These are phyloP conservation scores for Punica granatum DNA, from an alignment of 345 rosid species.

Conservation along the genomic window DNA sequence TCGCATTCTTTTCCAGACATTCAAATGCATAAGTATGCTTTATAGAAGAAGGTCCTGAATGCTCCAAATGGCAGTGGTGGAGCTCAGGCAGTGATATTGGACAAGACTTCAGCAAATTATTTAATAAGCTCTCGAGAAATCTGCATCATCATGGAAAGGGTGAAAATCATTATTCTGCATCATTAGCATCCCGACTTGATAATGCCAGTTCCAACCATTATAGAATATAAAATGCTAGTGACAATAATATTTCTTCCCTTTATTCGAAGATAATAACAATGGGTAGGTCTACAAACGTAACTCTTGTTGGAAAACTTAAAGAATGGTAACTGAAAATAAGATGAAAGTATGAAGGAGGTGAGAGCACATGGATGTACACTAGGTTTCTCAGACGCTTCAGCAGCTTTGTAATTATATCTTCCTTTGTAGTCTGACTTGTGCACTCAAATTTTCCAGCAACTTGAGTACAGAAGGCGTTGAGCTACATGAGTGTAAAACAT, in stretches of 20 bases:
- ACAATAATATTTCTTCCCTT: not conserved
- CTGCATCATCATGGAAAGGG: constrained; percentile 27
- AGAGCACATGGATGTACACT: constrained; percentile 40
- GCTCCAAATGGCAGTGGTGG: constrained; percentile 35
- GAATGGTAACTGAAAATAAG: not conserved
- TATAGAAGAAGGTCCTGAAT: constrained; percentile 29
- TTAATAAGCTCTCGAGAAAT: constrained; percentile 68
- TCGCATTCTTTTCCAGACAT: constrained; percentile 29
- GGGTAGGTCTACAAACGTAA: not conserved
- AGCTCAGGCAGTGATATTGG: constrained; percentile 62
- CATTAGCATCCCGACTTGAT: not conserved
- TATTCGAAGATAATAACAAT: not conserved
- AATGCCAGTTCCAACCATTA: not conserved
- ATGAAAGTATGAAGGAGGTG: constrained; percentile 5
- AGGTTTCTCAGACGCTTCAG: constrained; percentile 67
- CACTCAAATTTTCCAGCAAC: constrained; percentile 43
- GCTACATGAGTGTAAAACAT: constrained; percentile 31
- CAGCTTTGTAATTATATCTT: constrained; percentile 56
- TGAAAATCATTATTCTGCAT: not conserved
- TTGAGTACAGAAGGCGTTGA: constrained; percentile 78
- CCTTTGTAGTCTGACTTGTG: constrained; percentile 49
- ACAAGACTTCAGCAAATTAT: constrained; percentile 37
- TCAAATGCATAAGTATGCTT: constrained; percentile 24
- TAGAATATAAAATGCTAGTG: not conserved
- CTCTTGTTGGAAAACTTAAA: not conserved